Conservation (phyloP, 106 monocot genomes). For the Agapanthus africanus region DNA sequence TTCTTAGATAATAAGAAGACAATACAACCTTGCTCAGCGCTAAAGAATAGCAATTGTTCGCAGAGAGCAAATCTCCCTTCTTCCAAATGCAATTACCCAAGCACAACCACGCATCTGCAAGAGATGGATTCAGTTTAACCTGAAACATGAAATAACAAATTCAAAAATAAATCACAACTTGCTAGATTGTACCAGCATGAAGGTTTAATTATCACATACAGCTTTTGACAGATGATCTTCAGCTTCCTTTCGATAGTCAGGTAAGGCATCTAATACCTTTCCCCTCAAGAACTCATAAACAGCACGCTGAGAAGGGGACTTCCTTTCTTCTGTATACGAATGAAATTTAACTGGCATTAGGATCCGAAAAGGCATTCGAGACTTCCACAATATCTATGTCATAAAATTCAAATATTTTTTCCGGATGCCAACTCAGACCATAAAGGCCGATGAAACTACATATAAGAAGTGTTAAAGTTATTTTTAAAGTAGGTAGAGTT, state of each 20-base stretch:
- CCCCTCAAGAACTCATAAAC: slow-evolving; percentile 58
- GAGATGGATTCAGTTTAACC: slow-evolving; percentile 95
- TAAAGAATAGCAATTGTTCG: slow-evolving; percentile 80
- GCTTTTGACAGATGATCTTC: slow-evolving; percentile 87
- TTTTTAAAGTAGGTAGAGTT: too few relatives aligned
- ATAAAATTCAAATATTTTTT: neutral
- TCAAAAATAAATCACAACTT: slow-evolving; percentile 9
- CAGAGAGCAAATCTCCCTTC: slow-evolving; percentile 78
- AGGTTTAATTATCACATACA: slow-evolving; percentile 29
- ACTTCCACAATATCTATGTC: neutral
- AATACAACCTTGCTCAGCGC: slow-evolving; percentile 84
- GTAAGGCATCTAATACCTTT: slow-evolving; percentile 53
- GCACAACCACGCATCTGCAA: slow-evolving; percentile 94
- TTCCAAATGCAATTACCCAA: slow-evolving; percentile 97
- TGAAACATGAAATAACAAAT: slow-evolving; percentile 33
- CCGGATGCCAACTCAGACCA: neutral
- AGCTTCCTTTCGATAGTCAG: slow-evolving; percentile 66
- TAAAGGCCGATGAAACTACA: neutral
- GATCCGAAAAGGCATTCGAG: neutral
- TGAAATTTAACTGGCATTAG: neutral
- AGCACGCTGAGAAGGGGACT: slow-evolving; percentile 45
- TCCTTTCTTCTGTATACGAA: slow-evolving; percentile 40
- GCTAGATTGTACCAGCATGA: slow-evolving; percentile 4
- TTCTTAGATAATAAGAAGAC: neutral
- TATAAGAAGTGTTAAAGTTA: too few relatives aligned